These are phyloP conservation scores for Rhizophagus sp. DNA, from an alignment of 192 early-diverging fungal genomes.

Conservation along the genomic window DNA sequence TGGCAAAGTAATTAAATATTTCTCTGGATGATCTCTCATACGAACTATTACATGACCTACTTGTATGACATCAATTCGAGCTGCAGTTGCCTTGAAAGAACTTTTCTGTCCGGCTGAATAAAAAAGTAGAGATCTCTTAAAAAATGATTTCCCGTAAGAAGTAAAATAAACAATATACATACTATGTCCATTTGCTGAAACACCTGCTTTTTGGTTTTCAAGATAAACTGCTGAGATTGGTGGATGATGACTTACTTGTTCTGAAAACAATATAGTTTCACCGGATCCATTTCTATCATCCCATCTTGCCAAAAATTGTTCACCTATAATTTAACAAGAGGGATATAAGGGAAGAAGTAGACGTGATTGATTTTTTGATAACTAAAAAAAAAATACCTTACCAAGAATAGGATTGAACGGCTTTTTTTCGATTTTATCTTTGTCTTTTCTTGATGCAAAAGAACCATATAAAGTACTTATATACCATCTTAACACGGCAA, in stretches of 20 bases:
- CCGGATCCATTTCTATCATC: slow-evolving; percentile 47
- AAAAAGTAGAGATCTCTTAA: neutral
- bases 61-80: slow-evolving; percentile 69
- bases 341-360: neutral
- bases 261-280: slow-evolving; percentile 58
- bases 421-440: slow-evolving; percentile 74
- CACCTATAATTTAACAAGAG: slow-evolving; percentile 40
- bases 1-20: slow-evolving; percentile 73
- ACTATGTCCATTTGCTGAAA: slow-evolving; percentile 63
- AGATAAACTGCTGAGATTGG: slow-evolving; percentile 69
- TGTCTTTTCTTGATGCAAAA: slow-evolving; percentile 69
- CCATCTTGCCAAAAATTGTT: slow-evolving; percentile 67
- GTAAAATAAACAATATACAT: slow-evolving; percentile 28
- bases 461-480: slow-evolving; percentile 79
- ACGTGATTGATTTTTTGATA: neutral
- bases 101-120: slow-evolving; percentile 65
- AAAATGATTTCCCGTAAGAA: neutral
- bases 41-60: slow-evolving; percentile 72
- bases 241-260: slow-evolving; percentile 76
- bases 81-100: slow-evolving; percentile 71
- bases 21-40: slow-evolving; percentile 59
- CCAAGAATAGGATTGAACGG: slow-evolving; percentile 52
- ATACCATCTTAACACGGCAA: slow-evolving; percentile 74
- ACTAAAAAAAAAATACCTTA: slow-evolving; percentile 12
- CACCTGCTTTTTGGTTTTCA: slow-evolving; percentile 60